Percentiles rank a stretch among this genome's conserved stretches.
Conservation (phyloP, 306 rosid species). For the Fragaria iinumae region DNA sequence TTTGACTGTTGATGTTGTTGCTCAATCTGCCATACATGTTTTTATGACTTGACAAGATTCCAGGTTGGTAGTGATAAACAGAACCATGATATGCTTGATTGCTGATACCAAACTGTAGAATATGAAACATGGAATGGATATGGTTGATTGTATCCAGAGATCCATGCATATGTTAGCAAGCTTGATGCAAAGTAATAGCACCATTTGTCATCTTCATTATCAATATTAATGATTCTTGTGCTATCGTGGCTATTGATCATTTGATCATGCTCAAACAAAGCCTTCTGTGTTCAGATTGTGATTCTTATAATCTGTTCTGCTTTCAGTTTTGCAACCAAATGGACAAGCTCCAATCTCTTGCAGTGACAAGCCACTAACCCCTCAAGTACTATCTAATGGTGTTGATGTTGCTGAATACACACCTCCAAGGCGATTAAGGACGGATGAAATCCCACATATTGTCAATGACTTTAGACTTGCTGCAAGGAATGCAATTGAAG, state of each 20-base stretch:
- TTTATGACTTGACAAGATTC: no score
- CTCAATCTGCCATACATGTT: no score
- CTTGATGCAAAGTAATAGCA: no score
- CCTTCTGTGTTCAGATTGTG: neutral
- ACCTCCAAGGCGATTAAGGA: neutral
- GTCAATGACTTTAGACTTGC: neutral
- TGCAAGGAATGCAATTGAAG: neutral
- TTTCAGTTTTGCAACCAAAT: neutral
- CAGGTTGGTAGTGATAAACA: no score
- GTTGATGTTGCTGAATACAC: neutral
- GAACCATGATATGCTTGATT: neutral
- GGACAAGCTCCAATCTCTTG: neutral
- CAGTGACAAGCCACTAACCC: neutral
- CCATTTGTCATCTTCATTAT: no score
- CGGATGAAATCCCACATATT: neutral
- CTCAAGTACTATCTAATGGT: neutral
- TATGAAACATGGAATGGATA: no score
- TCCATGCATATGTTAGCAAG: neutral
- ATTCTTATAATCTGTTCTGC: slow-evolving; percentile 12
- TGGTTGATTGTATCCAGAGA: neutral
- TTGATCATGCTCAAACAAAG: neutral
- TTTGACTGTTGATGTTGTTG: no score
- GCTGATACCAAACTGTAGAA: no score
- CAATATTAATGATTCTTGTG: neutral
- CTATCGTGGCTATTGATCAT: neutral